A percentile compares a stretch with the other conserved stretches of the same genome.
Evolutionary conservation across 768 basidiomycete species (phyloP).

Genomic region (Gloeopeniophorella convolvens): DNA sequence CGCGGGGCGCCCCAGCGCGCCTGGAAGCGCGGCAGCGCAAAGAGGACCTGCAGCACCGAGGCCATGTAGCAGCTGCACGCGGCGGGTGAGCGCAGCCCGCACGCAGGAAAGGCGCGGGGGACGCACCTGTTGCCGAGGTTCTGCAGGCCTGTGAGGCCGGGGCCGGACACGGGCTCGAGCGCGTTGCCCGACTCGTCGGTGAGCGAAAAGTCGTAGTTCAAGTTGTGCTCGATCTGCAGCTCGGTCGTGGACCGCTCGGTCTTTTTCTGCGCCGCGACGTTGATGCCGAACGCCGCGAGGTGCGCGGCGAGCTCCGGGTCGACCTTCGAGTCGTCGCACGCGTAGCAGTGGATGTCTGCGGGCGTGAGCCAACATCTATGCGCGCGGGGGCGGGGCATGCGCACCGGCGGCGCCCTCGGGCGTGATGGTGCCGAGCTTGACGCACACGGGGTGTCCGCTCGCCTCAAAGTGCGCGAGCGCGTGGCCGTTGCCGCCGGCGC

Average conservation of each 20-base stretch:
- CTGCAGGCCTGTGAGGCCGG: conserved; percentile 79
- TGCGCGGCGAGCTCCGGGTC: conserved; percentile 73
- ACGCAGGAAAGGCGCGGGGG: too few relatives aligned
- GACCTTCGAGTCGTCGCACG: conserved; percentile 74
- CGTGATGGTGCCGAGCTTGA: conserved; percentile 95
- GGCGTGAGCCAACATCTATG: background rate
- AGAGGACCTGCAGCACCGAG: conserved; percentile 81
- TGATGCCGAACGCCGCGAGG: conserved; percentile 80
- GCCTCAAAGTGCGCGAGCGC: conserved; percentile 71
- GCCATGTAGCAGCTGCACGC: conserved; percentile 99
- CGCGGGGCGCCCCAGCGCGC: conserved; percentile 51
- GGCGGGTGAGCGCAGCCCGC: conserved; percentile 1
- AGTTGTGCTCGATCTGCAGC: conserved; percentile 97
- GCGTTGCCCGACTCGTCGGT: conserved; percentile 82
- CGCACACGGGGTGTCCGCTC: conserved; percentile 72
- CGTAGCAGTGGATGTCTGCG: conserved; percentile 88
- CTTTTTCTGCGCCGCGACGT: conserved; percentile 73
- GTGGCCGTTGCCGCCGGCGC: conserved; percentile 82
- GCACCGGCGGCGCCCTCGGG: conserved; percentile 87
- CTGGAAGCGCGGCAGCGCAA: conserved; percentile 74
- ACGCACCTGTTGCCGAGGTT: conserved; percentile 87
- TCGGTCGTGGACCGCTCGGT: conserved; percentile 98
- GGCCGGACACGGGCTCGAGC: conserved; percentile 82
- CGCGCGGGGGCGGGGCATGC: conserved; percentile 21
- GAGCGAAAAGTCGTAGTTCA: conserved; percentile 90